Evolutionary conservation across 352 stramenopile genomes (phyloP).

Genomic region (Lagenidium sp.): DNA sequence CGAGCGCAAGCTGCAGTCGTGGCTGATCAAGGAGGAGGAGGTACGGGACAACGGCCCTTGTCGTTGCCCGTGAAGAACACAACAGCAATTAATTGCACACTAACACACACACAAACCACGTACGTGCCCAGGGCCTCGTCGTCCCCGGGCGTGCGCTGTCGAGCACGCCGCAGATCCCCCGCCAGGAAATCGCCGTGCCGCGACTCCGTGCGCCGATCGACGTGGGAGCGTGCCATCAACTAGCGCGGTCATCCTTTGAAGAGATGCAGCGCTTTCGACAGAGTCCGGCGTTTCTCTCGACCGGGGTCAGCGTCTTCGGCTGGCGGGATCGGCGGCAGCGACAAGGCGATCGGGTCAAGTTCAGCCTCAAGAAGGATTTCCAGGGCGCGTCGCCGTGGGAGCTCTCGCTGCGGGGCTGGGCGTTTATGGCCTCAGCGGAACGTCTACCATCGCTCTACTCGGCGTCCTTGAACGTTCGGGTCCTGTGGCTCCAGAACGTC

Average conservation of each 20-base stretch:
- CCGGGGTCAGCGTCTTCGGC: slow-evolving; percentile 19
- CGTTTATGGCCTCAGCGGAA: slow-evolving; percentile 8
- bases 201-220: slow-evolving; percentile 1
- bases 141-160: too few species aligned
- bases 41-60: too few species aligned
- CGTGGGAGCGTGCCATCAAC: slow-evolving; percentile 3
- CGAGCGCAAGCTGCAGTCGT: slow-evolving; percentile 4
- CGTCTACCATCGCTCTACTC: slow-evolving; percentile 10
- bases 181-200: too few species aligned
- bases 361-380: slow-evolving; percentile 24
- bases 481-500: slow-evolving; percentile 7
- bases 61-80: too few species aligned
- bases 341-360: slow-evolving; percentile 17
- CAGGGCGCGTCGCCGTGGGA: slow-evolving; percentile 5
- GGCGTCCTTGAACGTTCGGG: slow-evolving; percentile 5
- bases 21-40: slow-evolving; percentile 4
- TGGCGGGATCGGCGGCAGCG: slow-evolving; percentile 21
- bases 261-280: slow-evolving; percentile 10
- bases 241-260: slow-evolving; percentile 3
- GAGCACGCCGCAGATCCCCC: too few species aligned
- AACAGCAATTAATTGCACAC: too few species aligned
- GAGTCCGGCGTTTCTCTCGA: slow-evolving; percentile 13
- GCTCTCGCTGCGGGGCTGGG: slow-evolving; percentile 15
- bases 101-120: too few species aligned
- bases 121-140: too few species aligned